These are phyloP conservation scores for Auriscalpium orientale DNA, from an alignment of 768 basidiomycete species.

Conservation along the genomic window DNA sequence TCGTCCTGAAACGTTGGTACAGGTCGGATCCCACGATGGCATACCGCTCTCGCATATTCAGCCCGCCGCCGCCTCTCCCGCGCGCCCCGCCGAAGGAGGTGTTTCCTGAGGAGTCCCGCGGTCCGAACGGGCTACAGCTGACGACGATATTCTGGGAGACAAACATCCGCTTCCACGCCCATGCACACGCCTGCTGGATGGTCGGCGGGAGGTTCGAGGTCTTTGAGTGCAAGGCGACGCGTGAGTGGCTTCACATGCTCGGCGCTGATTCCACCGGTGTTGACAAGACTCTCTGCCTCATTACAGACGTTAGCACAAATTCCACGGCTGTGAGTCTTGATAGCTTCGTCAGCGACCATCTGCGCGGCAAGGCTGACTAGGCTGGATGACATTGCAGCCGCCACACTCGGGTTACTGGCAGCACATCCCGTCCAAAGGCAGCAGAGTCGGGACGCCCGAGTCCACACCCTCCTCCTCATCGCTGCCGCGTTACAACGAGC, in stretches of 20 bases:
- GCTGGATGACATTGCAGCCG: background rate
- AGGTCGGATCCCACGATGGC: too few species aligned
- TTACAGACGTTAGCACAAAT: background rate
- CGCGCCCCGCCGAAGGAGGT: slow-evolving; percentile 14
- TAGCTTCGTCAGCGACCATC: background rate
- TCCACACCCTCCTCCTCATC: background rate
- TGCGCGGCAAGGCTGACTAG: too few species aligned
- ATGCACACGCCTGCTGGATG: slow-evolving; percentile 10
- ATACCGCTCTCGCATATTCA: background rate
- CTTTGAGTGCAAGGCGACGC: slow-evolving; percentile 11
- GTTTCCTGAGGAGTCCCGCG: slow-evolving; percentile 14
- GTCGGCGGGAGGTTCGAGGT: slow-evolving; percentile 12
- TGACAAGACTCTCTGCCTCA: too few species aligned
- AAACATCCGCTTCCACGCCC: slow-evolving; percentile 11
- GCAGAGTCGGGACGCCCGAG: background rate
- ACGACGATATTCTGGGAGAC: slow-evolving; percentile 13
- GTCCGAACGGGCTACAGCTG: slow-evolving; percentile 12
- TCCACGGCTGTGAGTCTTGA: background rate
- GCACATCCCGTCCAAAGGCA: background rate
- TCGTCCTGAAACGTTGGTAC: too few species aligned
- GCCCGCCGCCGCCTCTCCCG: slow-evolving; percentile 10
- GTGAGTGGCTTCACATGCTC: background rate
- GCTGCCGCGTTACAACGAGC: too few species aligned
- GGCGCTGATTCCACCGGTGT: too few species aligned
- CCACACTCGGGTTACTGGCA: background rate